Base-by-base conservation (phyloP, 1,139 yeast species). In the Lodderomyces orthopsilosis region DNA sequence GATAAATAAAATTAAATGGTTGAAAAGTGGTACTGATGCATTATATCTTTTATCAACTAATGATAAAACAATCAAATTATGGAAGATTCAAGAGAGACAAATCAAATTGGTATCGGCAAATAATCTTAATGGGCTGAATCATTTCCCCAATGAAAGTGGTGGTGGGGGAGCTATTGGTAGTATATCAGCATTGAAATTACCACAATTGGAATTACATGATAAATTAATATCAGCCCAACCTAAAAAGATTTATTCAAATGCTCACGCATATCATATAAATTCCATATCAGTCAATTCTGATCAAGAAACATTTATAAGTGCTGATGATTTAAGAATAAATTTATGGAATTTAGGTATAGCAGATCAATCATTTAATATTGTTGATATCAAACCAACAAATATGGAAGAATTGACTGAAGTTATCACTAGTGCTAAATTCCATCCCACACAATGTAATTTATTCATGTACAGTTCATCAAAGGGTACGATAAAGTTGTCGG, bases 341-440 rank as follows among this genome's bases (percentile, higher is more conserved):
- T 72, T 94, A 53, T 94, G 99, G 99, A 91, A 93, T 63, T 72
- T 91, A 55, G 93, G 90, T 42, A 88, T 90, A 55, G 90, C 96
- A 33, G 97, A 93, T 65, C 97, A 93, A 68, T 83, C 94, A 55
- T 94, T 94, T 68, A 94, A 87, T 64, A 91, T 94, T 55, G 98
- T 94, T 48, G 98, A 94, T 66, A 94, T 94, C 58, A 91, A 94
- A 65, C 99, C 99, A 6, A 88, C 93, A 15, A 90, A 91, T 65
- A 94, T 94, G 98, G 99, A 94, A 69, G 99, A 94, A 66, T 78
- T 94, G 58, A 93, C 98, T 12, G 98, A 94, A 65, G 98, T 94
- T 43, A 93, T 94, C 53, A 94, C 99, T n/a, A 81, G 94, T 57
- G 95, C 98, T 2, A 96, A 91, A 63, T 93, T 94, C 70, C 98